These are phyloP conservation scores for Daldinia sp. DNA, from an alignment of 2,329 filamentous ascomycete genomes.

Conservation along the genomic window DNA sequence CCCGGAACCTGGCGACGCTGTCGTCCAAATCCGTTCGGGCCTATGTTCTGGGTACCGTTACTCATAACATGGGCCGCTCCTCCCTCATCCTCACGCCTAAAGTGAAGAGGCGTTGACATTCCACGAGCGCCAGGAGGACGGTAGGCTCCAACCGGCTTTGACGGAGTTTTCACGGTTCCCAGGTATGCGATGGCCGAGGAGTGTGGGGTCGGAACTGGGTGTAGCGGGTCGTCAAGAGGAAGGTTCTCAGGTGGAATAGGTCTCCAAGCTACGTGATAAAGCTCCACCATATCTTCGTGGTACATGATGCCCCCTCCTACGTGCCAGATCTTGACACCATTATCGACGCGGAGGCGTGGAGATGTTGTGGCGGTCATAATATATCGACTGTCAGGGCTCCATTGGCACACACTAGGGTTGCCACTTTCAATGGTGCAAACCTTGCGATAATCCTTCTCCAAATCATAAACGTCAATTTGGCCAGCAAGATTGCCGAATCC, in stretches of 20 bases:
- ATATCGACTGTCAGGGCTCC: constrained; percentile 95
- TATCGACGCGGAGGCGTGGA: constrained; percentile 94
- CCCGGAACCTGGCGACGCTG: constrained; percentile 85
- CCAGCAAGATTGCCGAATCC: constrained; percentile 98
- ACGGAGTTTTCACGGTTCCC: constrained; percentile 89
- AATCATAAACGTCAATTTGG: constrained; percentile 97
- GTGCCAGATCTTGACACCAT: constrained; percentile 96
- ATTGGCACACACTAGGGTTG: constrained; percentile 95
- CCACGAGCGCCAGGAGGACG: constrained; percentile 94
- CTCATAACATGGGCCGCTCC: constrained; percentile 86
- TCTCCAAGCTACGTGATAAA: constrained; percentile 92
- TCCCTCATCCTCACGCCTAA: constrained; percentile 97
- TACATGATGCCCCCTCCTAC: constrained; percentile 91
- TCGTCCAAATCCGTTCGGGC: constrained; percentile 83
- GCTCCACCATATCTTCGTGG: constrained; percentile 91
- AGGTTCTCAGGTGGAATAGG: constrained; percentile 75
- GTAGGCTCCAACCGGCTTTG: constrained; percentile 97
- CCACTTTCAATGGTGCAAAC: constrained; percentile 93
- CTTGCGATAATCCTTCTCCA: constrained; percentile 94
- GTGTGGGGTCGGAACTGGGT: constrained; percentile 81
- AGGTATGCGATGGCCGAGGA: constrained; percentile 85
- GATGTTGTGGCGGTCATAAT: constrained; percentile 98
- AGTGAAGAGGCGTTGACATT: constrained; percentile 87
- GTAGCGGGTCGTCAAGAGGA: constrained; percentile 76
- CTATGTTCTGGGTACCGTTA: constrained; percentile 78